Percentiles rank a stretch among this genome's conserved stretches.
Evolutionary conservation across 2,329 filamentous ascomycete genomes (phyloP).

Genomic region (Fusarium azukiicola): DNA sequence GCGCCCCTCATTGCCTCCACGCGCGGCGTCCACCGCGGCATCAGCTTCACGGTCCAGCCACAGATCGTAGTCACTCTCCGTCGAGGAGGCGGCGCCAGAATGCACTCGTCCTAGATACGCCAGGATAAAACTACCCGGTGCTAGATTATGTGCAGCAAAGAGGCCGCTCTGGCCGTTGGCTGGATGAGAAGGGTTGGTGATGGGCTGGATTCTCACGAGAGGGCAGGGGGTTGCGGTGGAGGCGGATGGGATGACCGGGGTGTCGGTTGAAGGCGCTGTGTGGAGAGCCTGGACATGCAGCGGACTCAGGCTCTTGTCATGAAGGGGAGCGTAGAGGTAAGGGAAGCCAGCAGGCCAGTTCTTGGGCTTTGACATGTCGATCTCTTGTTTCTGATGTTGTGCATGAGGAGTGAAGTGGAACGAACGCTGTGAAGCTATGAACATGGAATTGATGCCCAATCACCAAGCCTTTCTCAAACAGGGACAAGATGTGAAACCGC

Average conservation of each 20-base stretch:
- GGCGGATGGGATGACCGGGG: constrained; percentile 51
- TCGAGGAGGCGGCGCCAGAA: constrained; percentile 56
- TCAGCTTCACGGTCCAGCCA: constrained; percentile 79
- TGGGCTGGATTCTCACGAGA: constrained; percentile 76
- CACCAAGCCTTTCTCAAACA: not conserved
- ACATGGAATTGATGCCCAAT: constrained; percentile 9
- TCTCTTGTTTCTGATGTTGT: constrained; percentile 2
- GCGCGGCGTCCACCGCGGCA: constrained; percentile 80
- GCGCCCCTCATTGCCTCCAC: constrained; percentile 80
- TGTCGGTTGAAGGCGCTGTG: constrained; percentile 52
- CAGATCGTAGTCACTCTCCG: constrained; percentile 79
- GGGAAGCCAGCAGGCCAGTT: constrained; percentile 78
- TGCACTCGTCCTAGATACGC: constrained; percentile 82
- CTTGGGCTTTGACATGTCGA: constrained; percentile 66
- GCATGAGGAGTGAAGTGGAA: not conserved
- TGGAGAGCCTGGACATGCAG: constrained; percentile 66
- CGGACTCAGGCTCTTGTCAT: constrained; percentile 69
- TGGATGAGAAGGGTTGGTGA: constrained; percentile 74
- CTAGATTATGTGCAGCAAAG: constrained; percentile 76
- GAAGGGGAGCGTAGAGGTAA: constrained; percentile 74
- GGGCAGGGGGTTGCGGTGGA: constrained; percentile 68
- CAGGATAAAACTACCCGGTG: constrained; percentile 77
- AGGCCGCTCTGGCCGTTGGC: constrained; percentile 79
- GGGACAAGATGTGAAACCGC: not conserved
- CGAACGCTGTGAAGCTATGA: not conserved